Evolutionary conservation across 108 stramenopile genomes (phyloP).

Genomic region (Cyclotella baltica): DNA sequence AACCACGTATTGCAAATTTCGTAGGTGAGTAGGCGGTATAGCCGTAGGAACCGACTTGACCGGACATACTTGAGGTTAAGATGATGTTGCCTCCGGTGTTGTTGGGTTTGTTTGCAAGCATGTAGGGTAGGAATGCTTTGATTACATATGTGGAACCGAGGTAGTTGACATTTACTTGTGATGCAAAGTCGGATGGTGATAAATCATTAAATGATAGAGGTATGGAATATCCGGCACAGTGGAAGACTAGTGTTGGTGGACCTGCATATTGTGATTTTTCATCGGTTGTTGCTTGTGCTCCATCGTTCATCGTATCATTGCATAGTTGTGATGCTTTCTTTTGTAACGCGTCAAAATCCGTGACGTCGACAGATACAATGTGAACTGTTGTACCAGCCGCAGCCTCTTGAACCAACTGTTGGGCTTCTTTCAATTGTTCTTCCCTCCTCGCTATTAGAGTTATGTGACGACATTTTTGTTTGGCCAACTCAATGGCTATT

Average conservation of each 20-base stretch:
- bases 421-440: conserved; percentile 69
- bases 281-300: not conserved
- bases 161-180: conserved; percentile 75
- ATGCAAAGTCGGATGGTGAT: conserved; percentile 56
- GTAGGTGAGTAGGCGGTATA: conserved; percentile 86
- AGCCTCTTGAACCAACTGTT: conserved; percentile 45
- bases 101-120: conserved; percentile 46
- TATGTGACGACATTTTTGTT: conserved; percentile 61
- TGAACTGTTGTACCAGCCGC: conserved; percentile 37
- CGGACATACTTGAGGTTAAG: conserved; percentile 79
- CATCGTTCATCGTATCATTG: not conserved
- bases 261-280: conserved; percentile 1
- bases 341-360: conserved; percentile 55
- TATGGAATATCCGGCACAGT: conserved; percentile 79
- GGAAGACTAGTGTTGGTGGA: conserved; percentile 70
- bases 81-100: conserved; percentile 57
- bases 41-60: conserved; percentile 86
- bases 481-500: conserved; percentile 71
- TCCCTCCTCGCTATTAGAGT: conserved; percentile 79
- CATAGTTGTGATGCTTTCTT: conserved; percentile 48
- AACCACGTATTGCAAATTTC: conserved; percentile 87
- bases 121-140: conserved; percentile 81
- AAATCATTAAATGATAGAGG: conserved; percentile 69
- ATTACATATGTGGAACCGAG: conserved; percentile 79
- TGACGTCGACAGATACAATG: conserved; percentile 71